Evolutionary conservation across 1,139 yeast genomes (phyloP), one percentile per base, ranked within the genome.

Genomic region (Taphrina flavorubra): DNA sequence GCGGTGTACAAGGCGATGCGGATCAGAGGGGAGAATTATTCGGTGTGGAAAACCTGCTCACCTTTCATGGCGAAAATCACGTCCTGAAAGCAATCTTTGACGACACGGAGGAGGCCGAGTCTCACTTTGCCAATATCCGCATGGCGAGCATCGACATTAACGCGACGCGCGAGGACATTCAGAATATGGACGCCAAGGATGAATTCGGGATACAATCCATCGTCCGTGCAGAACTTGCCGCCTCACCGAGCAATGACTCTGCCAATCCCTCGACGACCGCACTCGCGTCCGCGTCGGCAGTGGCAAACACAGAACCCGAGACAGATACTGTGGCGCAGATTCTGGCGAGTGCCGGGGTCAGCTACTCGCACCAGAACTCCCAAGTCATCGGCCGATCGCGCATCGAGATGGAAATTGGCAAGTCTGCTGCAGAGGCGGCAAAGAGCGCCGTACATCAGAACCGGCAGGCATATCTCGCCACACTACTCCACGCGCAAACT

Each of bases 11-110:
- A 49, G 71, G 71, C 16, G 72, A 70, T 34, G 40, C 58, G 31
- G 71, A 58, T 6, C 55, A 59, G 56, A 58, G 66, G n/a, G 73
- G 73, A 2, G 72, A 70, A 36, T 53, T 71, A 11, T 71, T 71
- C 64, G 73, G 73, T 10, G 39, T 69, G 14, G 57, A 62, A 36
- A 70, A 71, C 25, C 51, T 71, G 62, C 53, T 71, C 25, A 67
- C 69, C 11, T 69, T 51, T 39, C 59, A 49, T 57, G 61, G 62
- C 37, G 65, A 51, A n/a, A 67, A 56, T 34, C 61, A 47, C 39
- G 57, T 66, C 46, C 36, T 71, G 39, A 68, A 70, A 31, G 57
- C 46, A n/a, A 70, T 71, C 46, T 51, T 71, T 39, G 64, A 71
- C 39, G 60, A 55, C 36, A 71, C 73, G 10, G 53, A 57, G 4